A percentile compares a stretch with the other conserved stretches of the same genome.
phyloP scores from a whole-genome alignment of 78 protist species.

The Planoprotostelium fungivorum region DNA sequence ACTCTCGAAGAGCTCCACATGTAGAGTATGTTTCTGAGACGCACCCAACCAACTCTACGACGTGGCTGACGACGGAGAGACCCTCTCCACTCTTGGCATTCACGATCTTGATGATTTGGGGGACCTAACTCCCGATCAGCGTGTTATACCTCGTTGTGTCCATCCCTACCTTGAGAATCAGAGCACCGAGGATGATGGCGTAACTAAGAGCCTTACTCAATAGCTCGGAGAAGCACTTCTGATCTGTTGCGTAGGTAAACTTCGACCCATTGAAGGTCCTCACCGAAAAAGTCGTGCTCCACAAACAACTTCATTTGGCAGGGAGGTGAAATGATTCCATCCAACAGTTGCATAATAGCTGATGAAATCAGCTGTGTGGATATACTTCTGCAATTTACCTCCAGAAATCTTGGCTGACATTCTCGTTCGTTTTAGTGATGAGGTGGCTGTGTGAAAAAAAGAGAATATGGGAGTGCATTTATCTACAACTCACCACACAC shows the following conservation, averaged over 20 bases:
- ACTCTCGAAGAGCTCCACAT: background rate
- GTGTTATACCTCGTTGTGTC: too few relatives aligned
- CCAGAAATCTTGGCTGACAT: background rate
- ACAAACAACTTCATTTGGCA: background rate
- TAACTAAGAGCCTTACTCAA: slow-evolving; percentile 46
- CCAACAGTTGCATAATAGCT: background rate
- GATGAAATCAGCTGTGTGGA: background rate
- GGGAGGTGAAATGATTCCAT: background rate
- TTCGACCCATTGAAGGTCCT: background rate
- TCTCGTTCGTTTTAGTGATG: too few relatives aligned
- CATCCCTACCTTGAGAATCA: slow-evolving; percentile 49
- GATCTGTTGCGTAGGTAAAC: background rate
- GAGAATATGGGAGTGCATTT: too few relatives aligned
- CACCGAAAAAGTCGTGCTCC: background rate
- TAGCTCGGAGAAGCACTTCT: background rate
- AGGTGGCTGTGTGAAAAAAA: too few relatives aligned
- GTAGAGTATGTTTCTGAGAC: background rate
- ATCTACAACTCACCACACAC: too few relatives aligned
- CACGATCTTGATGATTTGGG: slow-evolving; percentile 79
- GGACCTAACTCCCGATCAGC: too few relatives aligned
- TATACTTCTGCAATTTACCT: background rate
- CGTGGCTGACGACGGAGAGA: slow-evolving; percentile 18
- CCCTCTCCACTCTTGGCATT: slow-evolving; percentile 43
- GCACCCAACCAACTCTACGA: slow-evolving; percentile 50
- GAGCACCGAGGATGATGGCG: slow-evolving; percentile 51